Percentiles rank a stretch among this genome's conserved stretches.
These are phyloP conservation scores for Cordyceps javanica DNA, from an alignment of 2,329 filamentous ascomycete species.

Conservation along the genomic window DNA sequence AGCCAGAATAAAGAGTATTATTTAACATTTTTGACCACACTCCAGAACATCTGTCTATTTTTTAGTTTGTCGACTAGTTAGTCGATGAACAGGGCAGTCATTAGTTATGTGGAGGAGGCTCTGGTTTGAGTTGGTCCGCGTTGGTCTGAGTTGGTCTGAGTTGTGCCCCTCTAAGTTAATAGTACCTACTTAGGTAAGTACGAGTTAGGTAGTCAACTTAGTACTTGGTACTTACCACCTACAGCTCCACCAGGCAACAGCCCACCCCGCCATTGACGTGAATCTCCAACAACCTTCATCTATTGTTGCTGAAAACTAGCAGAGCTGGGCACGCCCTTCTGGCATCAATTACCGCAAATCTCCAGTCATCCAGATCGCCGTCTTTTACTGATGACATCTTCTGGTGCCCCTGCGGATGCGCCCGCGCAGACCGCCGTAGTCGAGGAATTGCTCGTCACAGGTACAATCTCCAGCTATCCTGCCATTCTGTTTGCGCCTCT, in stretches of 20 bases:
- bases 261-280: conserved; percentile 7
- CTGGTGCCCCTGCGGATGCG: neutral
- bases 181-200: too few relatives aligned
- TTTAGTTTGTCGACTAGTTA: too few relatives aligned
- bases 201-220: too few relatives aligned
- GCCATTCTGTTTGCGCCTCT: neutral
- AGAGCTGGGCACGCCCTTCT: neutral
- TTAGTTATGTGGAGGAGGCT: too few relatives aligned
- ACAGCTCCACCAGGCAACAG: conserved; percentile 9
- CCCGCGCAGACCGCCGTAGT: neutral
- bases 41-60: too few relatives aligned
- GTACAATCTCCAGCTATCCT: neutral
- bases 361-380: neutral
- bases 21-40: too few relatives aligned
- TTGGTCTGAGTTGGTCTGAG: too few relatives aligned
- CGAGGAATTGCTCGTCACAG: neutral
- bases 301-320: neutral
- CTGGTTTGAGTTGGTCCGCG: too few relatives aligned
- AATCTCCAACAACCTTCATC: conserved; percentile 7
- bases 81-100: too few relatives aligned
- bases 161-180: too few relatives aligned
- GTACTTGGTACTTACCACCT: too few relatives aligned
- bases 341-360: neutral
- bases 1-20: too few relatives aligned
- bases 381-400: neutral